These are phyloP conservation scores for Leccinum subrobustum DNA, from an alignment of 1,284 basidiomycete species.

Conservation along the genomic window DNA sequence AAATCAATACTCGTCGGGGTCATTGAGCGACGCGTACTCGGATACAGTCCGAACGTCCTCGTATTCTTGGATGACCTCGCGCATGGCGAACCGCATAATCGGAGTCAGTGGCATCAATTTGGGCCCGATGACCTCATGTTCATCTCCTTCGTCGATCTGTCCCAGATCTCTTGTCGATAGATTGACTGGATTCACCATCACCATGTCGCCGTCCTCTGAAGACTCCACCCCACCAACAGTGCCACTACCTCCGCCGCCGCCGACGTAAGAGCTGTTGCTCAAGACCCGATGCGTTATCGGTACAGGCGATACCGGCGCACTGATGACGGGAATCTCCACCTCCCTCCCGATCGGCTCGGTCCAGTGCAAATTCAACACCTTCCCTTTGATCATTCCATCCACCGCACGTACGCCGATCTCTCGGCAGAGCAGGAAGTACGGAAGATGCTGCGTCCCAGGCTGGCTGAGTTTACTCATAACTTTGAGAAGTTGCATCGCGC, in stretches of 20 bases:
- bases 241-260: slow-evolving; percentile 32
- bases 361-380: slow-evolving; percentile 75
- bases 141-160: slow-evolving; percentile 35
- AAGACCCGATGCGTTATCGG: slow-evolving; percentile 30
- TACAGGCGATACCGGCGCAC: slow-evolving; percentile 25
- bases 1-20: slow-evolving; percentile 65
- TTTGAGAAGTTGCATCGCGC: slow-evolving; percentile 70
- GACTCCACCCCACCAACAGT: slow-evolving; percentile 34
- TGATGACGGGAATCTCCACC: slow-evolving; percentile 24
- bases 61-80: slow-evolving; percentile 75
- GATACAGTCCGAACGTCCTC: slow-evolving; percentile 69
- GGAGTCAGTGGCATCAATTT: slow-evolving; percentile 72
- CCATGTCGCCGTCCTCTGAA: slow-evolving; percentile 48
- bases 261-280: slow-evolving; percentile 30
- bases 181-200: slow-evolving; percentile 38
- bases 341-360: slow-evolving; percentile 59
- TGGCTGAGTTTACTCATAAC: slow-evolving; percentile 72
- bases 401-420: slow-evolving; percentile 76
- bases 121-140: slow-evolving; percentile 61
- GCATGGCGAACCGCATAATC: slow-evolving; percentile 78
- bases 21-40: slow-evolving; percentile 69
- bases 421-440: slow-evolving; percentile 76
- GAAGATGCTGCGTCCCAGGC: slow-evolving; percentile 55
- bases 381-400: slow-evolving; percentile 76
- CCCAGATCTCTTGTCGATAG: slow-evolving; percentile 37